These are phyloP conservation scores for Proliferodiscus dingleyae DNA, from an alignment of 2,329 filamentous ascomycete species.

Conservation along the genomic window DNA sequence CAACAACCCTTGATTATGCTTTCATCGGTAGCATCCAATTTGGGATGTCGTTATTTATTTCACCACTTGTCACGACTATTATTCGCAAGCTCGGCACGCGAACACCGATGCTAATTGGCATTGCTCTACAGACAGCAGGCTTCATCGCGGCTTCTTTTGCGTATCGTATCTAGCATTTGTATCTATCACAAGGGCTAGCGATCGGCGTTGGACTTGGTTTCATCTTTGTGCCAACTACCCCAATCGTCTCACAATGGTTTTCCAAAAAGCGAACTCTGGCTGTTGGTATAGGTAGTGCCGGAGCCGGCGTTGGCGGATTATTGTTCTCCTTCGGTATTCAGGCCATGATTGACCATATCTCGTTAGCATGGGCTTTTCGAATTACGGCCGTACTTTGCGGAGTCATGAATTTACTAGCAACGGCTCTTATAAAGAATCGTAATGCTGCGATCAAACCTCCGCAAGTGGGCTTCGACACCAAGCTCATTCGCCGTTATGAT, in stretches of 20 bases:
- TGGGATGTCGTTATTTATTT: conserved; percentile 5
- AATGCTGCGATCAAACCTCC: conserved; percentile 11
- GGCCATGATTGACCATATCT: conserved; percentile 46
- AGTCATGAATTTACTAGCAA: conserved; percentile 7
- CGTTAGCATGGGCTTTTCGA: conserved; percentile 49
- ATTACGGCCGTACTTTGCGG: conserved; percentile 27
- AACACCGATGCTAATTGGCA: conserved; percentile 6
- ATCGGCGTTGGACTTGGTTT: conserved; percentile 74
- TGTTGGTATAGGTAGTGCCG: conserved; percentile 49
- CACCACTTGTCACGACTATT: conserved; percentile 39
- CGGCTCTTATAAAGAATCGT: conserved; percentile 8
- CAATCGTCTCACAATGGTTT: conserved; percentile 61
- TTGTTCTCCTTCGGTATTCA: conserved; percentile 45
- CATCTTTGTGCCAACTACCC: conserved; percentile 58
- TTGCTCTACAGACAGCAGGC: conserved; percentile 51
- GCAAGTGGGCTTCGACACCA: conserved; percentile 13
- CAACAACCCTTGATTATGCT: conserved; percentile 33
- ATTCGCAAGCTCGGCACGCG: conserved; percentile 3
- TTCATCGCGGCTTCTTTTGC: conserved; percentile 68
- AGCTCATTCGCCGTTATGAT: conserved; percentile 33
- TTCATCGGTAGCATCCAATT: conserved; percentile 16
- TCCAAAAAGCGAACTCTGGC: conserved; percentile 47
- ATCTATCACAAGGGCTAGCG: conserved; percentile 66
- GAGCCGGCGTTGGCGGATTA: conserved; percentile 49
- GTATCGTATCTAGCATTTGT: conserved; percentile 64